Conservation (phyloP, 108 stramenopile species). For the Nitzschia sp. region DNA sequence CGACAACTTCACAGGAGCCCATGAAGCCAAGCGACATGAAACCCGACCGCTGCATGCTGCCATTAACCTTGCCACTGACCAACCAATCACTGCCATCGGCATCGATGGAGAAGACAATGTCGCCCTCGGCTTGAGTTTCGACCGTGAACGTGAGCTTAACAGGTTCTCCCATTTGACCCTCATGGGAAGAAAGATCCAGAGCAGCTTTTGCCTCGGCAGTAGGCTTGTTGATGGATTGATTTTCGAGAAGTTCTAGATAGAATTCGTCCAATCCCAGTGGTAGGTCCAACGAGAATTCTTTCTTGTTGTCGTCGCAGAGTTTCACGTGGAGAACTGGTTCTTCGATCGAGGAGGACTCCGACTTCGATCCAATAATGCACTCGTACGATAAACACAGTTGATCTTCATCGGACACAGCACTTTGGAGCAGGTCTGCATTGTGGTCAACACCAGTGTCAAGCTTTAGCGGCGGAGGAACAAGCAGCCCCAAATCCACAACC, state of each 20-base stretch:
- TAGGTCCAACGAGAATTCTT: constrained; percentile 57
- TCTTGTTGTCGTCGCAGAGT: constrained; percentile 63
- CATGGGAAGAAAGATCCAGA: constrained; percentile 36
- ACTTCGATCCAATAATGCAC: constrained; percentile 36
- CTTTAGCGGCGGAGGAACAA: constrained; percentile 48
- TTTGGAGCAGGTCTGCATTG: constrained; percentile 51
- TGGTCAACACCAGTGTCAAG: constrained; percentile 43
- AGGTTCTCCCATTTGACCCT: constrained; percentile 67
- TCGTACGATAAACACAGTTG: constrained; percentile 60
- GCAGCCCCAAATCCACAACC: constrained; percentile 62
- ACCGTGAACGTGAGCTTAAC: constrained; percentile 56
- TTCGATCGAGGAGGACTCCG: constrained; percentile 8
- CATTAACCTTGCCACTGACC: constrained; percentile 66
- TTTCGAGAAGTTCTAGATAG: constrained; percentile 47
- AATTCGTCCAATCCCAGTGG: constrained; percentile 55
- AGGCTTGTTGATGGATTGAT: constrained; percentile 8
- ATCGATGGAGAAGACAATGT: constrained; percentile 49
- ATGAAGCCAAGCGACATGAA: constrained; percentile 26
- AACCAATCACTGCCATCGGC: constrained; percentile 65
- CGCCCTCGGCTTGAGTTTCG: constrained; percentile 26
- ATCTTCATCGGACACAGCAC: constrained; percentile 60
- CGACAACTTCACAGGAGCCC: constrained; percentile 51
- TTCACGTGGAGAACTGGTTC: constrained; percentile 49
- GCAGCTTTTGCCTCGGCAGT: constrained; percentile 41
- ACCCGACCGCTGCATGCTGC: constrained; percentile 41